Conservation (phyloP, 371 early-diverging fungal species). For the Nematocida displodere region DNA sequence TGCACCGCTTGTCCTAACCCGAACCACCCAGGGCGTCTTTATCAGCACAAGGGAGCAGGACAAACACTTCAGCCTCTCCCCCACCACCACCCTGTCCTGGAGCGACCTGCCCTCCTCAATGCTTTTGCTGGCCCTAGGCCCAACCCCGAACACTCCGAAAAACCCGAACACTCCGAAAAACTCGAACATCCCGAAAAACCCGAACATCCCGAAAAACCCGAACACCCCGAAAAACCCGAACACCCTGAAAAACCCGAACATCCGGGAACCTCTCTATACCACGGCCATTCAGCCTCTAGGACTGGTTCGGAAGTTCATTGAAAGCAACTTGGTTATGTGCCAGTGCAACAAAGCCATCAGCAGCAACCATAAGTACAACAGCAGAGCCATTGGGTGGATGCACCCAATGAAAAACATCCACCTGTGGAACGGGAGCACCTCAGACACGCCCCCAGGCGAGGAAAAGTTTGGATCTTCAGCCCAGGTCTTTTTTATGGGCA, state of each 20-base stretch:
- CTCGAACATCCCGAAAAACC: neutral
- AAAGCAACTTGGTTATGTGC: constrained; percentile 19
- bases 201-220: neutral
- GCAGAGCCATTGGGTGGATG: neutral
- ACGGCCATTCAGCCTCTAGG: neutral
- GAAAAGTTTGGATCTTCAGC: neutral
- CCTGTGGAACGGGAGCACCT: constrained; percentile 29
- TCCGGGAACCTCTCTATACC: neutral
- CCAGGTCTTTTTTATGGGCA: constrained; percentile 27
- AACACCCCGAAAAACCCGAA: neutral
- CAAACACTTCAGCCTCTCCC: too few species aligned
- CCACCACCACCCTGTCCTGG: too few species aligned
- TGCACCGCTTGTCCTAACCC: neutral
- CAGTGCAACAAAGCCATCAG: constrained; percentile 3
- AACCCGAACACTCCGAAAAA: neutral
- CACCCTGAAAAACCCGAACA: too few species aligned
- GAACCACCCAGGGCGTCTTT: too few species aligned
- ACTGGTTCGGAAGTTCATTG: neutral
- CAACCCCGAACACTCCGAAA: neutral
- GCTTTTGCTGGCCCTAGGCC: neutral
- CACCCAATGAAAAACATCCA: neutral
- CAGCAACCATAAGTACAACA: constrained; percentile 1
- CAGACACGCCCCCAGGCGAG: neutral
- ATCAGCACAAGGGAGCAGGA: too few species aligned
- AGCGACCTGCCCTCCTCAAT: neutral